A percentile compares a stretch with the other conserved stretches of the same genome.
Conservation (phyloP, 805 yeast species). For the Jamesozyma spencerorum region DNA sequence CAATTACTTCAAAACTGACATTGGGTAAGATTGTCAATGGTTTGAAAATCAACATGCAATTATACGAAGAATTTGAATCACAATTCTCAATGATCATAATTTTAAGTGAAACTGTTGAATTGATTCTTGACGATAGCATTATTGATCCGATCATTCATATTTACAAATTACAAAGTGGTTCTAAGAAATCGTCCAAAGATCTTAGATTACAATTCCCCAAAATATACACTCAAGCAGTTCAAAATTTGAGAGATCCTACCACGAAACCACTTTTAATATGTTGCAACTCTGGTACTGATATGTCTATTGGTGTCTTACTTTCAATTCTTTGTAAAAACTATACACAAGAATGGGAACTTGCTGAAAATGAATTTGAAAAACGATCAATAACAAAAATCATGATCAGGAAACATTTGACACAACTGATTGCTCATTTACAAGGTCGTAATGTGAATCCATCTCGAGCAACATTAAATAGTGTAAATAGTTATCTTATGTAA, state of each 20-base stretch:
- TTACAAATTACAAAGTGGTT: conserved; percentile 28
- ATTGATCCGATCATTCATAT: conserved; percentile 3
- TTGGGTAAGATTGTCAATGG: conserved; percentile 16
- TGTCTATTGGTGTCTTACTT: conserved; percentile 53
- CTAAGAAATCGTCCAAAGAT: conserved; percentile 60
- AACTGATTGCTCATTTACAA: conserved; percentile 33
- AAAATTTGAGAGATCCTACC: conserved; percentile 6
- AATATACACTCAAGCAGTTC: conserved; percentile 26
- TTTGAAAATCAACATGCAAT: conserved; percentile 5
- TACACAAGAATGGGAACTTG: conserved; percentile 34
- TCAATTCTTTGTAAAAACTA: conserved; percentile 41
- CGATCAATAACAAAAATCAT: conserved; percentile 37
- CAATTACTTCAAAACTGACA: conserved; percentile 14
- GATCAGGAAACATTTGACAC: conserved; percentile 48
- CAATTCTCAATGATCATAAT: conserved; percentile 13
- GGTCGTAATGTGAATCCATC: conserved; percentile 59
- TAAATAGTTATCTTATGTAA: conserved; percentile 50
- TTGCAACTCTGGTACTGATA: conserved; percentile 58
- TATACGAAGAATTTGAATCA: conserved; percentile 7
- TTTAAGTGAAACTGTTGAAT: conserved; percentile 11
- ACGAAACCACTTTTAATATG: conserved; percentile 35
- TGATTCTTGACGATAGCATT: background rate
- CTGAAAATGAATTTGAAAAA: conserved; percentile 4
- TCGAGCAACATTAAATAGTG: conserved; percentile 65
- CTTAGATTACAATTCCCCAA: conserved; percentile 41